Evolutionary conservation across 768 basidiomycete species (phyloP).

Genomic region (Naematelia encephala): DNA sequence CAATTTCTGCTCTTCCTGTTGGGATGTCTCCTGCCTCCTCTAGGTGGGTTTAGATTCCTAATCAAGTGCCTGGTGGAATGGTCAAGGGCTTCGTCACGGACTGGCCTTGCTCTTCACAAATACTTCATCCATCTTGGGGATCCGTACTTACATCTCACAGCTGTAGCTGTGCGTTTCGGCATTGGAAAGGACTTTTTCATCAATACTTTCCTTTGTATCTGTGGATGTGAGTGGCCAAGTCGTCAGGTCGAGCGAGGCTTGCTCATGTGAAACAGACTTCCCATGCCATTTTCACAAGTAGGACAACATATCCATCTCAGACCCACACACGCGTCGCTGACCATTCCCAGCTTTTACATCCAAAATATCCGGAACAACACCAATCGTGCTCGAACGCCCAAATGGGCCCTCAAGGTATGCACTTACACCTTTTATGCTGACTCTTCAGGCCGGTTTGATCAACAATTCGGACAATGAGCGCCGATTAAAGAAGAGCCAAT

Average conservation of each 20-base stretch:
- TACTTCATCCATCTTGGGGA: too few species aligned
- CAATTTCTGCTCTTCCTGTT: constrained; percentile 74
- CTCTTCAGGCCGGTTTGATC: constrained; percentile 73
- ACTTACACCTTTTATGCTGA: not conserved
- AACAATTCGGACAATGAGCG: constrained; percentile 73
- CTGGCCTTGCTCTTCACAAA: too few species aligned
- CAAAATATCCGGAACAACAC: constrained; percentile 96
- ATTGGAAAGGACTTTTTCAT: constrained; percentile 87
- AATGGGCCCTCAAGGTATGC: constrained; percentile 68
- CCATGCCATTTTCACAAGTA: constrained; percentile 79
- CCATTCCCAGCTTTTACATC: constrained; percentile 45
- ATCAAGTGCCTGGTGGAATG: too few species aligned
- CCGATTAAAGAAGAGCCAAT: constrained; percentile 74
- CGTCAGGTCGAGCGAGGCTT: not conserved
- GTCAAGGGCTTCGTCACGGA: too few species aligned
- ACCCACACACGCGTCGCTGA: constrained; percentile 2
- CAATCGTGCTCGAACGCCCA: constrained; percentile 84
- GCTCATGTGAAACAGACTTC: constrained; percentile 27
- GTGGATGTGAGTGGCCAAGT: constrained; percentile 61
- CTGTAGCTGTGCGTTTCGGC: constrained; percentile 89
- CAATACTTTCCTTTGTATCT: constrained; percentile 80
- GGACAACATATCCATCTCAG: constrained; percentile 4
- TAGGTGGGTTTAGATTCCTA: constrained; percentile 76
- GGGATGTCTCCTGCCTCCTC: constrained; percentile 85
- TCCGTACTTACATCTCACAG: constrained; percentile 53